Evolutionary conservation across 2,329 filamentous ascomycete species (phyloP).

Genomic region (Botrytis fragariae): DNA sequence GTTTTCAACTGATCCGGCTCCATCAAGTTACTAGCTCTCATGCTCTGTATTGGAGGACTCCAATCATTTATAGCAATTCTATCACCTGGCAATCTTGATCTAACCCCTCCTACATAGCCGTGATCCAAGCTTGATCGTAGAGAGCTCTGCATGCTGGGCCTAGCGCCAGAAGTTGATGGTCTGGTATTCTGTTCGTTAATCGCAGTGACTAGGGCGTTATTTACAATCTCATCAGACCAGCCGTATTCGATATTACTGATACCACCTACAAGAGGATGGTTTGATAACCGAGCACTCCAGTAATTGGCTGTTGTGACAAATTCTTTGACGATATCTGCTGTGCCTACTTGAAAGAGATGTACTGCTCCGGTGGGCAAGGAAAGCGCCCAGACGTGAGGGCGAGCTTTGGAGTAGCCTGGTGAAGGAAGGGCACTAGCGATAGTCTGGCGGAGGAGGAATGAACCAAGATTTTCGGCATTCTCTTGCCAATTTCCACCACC

Average conservation of each 20-base stretch:
- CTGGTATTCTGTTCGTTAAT: slow-evolving; percentile 48
- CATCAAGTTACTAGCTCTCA: slow-evolving; percentile 75
- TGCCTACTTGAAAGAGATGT: slow-evolving; percentile 97
- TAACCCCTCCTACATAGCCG: slow-evolving; percentile 29
- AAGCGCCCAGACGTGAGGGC: slow-evolving; percentile 91
- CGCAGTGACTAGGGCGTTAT: slow-evolving; percentile 44
- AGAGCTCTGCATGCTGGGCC: slow-evolving; percentile 53
- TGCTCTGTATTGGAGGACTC: slow-evolving; percentile 83
- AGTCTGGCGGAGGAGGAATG: slow-evolving; percentile 85
- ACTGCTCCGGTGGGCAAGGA: slow-evolving; percentile 90
- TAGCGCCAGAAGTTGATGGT: slow-evolving; percentile 33
- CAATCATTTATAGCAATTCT: slow-evolving; percentile 82
- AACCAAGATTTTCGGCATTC: slow-evolving; percentile 85
- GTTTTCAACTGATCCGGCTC: slow-evolving; percentile 79
- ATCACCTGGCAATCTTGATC: slow-evolving; percentile 75
- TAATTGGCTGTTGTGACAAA: slow-evolving; percentile 96
- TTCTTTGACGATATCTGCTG: slow-evolving; percentile 88
- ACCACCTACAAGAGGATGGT: slow-evolving; percentile 86
- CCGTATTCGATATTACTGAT: slow-evolving; percentile 98
- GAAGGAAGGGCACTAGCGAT: slow-evolving; percentile 86
- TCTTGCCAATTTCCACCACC: slow-evolving; percentile 98
- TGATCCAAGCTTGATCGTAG: slow-evolving; percentile 58
- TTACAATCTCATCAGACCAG: slow-evolving; percentile 84
- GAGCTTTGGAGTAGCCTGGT: slow-evolving; percentile 86
- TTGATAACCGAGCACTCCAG: slow-evolving; percentile 92